These are phyloP conservation scores for Climacium dendroides DNA, from an alignment of 225 moss, liverwort and hornwort species.

Conservation along the genomic window DNA sequence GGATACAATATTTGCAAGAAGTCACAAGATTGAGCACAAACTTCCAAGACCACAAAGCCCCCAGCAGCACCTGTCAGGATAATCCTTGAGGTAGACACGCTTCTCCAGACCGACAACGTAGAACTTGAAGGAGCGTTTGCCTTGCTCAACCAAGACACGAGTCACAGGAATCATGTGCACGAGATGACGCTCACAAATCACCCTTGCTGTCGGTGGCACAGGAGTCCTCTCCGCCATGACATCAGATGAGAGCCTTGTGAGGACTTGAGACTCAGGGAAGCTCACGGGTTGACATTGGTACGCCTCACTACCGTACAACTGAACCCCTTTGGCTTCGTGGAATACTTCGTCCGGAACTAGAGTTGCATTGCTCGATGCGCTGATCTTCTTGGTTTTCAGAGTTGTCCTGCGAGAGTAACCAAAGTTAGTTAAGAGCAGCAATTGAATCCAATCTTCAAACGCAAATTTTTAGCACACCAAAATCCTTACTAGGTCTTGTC, in stretches of 20 bases:
- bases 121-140: constrained; percentile 65
- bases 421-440: not conserved
- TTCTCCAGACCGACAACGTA: constrained; percentile 69
- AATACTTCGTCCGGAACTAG: constrained; percentile 73
- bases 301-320: constrained; percentile 56
- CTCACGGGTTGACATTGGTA: constrained; percentile 65
- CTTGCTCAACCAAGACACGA: constrained; percentile 49
- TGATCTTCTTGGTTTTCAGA: constrained; percentile 66
- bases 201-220: constrained; percentile 59
- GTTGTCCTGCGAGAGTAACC: constrained; percentile 39
- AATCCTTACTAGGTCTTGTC: not conserved
- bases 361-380: constrained; percentile 70
- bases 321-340: constrained; percentile 60
- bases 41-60: constrained; percentile 51
- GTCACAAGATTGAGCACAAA: constrained; percentile 38
- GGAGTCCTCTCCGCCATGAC: constrained; percentile 36
- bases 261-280: constrained; percentile 58
- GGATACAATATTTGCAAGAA: not conserved
- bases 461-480: not conserved
- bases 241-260: constrained; percentile 75
- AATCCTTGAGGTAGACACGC: constrained; percentile 65
- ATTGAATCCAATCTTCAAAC: not conserved
- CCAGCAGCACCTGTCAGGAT: constrained; percentile 65
- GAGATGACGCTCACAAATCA: constrained; percentile 78
- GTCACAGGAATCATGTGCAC: constrained; percentile 78